Evolutionary conservation across 331 rosid genomes (phyloP).

Genomic region (Arachis monticola): DNA sequence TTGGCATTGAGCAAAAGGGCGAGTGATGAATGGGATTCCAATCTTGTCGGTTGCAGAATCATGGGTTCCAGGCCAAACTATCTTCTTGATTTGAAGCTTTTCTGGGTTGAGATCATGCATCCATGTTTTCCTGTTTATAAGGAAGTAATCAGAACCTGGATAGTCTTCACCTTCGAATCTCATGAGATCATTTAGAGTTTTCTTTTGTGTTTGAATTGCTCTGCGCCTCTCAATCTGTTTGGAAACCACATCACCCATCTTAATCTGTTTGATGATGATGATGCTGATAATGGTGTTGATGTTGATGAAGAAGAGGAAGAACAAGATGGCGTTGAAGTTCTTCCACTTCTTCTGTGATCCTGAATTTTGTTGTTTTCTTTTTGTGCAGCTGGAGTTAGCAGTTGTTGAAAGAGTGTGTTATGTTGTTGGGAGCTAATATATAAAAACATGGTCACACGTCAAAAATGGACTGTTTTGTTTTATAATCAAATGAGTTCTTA

Average conservation of each 20-base stretch:
- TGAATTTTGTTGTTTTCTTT: constrained; percentile 18
- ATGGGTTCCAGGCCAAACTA: constrained; percentile 96
- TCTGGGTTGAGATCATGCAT: constrained; percentile 72
- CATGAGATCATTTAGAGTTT: constrained; percentile 51
- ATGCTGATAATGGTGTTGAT: neutral
- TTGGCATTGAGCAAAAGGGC: constrained; percentile 96
- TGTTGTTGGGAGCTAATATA: constrained; percentile 45
- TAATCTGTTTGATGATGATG: neutral
- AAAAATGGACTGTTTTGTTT: neutral
- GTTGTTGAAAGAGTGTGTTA: constrained; percentile 13
- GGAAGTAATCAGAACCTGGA: constrained; percentile 66
- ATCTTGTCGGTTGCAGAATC: constrained; percentile 89
- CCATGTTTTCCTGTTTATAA: constrained; percentile 78
- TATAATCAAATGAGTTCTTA: neutral
- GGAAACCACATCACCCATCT: constrained; percentile 73
- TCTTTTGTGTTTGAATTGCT: constrained; percentile 54
- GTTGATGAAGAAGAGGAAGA: constrained; percentile 27
- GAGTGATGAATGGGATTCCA: constrained; percentile 73
- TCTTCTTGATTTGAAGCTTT: constrained; percentile 54
- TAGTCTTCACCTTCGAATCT: constrained; percentile 56
- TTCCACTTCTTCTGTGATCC: constrained; percentile 30
- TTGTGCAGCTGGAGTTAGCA: constrained; percentile 6
- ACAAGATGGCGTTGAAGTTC: neutral
- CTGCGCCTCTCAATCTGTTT: constrained; percentile 62
- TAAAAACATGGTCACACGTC: constrained; percentile 46